Evolutionary conservation across 2,329 filamentous ascomycete species (phyloP).

Genomic region (Nothophaeocryptopus gaeumannii): DNA sequence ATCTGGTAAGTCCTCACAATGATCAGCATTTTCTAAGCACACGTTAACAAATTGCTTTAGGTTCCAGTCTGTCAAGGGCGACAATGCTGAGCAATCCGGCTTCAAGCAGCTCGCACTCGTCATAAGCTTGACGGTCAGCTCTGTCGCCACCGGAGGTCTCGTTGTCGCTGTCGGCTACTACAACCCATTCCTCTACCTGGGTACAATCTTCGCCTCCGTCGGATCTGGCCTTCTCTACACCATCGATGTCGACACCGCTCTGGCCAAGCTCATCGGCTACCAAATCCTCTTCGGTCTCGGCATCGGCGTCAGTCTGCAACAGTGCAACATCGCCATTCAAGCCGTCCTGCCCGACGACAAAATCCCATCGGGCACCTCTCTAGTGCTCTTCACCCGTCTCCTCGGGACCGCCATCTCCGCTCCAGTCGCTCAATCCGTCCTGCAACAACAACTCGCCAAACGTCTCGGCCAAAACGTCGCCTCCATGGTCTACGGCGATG

Average conservation of each 20-base stretch:
- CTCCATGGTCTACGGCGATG: neutral
- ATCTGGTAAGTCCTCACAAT: conserved; percentile 6
- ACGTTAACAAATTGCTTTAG: neutral
- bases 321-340: conserved; percentile 16
- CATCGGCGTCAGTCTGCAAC: conserved; percentile 13
- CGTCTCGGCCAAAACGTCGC: conserved; percentile 1
- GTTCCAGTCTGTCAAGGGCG: conserved; percentile 19
- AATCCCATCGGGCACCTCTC: conserved; percentile 10
- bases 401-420: conserved; percentile 12
- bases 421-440: conserved; percentile 13
- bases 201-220: conserved; percentile 39
- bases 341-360: conserved; percentile 9
- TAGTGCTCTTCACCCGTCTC: conserved; percentile 10
- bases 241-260: conserved; percentile 8
- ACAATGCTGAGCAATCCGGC: conserved; percentile 13
- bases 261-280: conserved; percentile 18
- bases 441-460: conserved; percentile 9
- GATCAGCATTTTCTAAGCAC: neutral
- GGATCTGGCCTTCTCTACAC: conserved; percentile 42
- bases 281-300: conserved; percentile 17
- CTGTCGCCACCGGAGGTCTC: conserved; percentile 36
- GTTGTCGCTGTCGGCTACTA: conserved; percentile 44
- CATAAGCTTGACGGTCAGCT: conserved; percentile 41
- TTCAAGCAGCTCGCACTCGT: conserved; percentile 15
- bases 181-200: conserved; percentile 43